Conservation (phyloP, 2,329 filamentous ascomycete species). For the Podosphaera xanthii region DNA sequence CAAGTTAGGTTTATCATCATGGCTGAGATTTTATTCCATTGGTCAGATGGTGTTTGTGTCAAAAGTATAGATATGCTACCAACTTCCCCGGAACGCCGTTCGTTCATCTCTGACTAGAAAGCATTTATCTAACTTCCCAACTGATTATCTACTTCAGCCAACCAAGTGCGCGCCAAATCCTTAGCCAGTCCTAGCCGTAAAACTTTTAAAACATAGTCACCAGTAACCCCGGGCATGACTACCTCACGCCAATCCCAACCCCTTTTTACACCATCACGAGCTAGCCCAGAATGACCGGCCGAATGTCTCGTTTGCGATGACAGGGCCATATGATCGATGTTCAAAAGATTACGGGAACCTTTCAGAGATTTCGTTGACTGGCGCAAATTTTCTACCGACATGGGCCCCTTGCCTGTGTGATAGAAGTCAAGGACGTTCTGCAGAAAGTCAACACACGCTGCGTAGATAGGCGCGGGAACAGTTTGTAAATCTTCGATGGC, state of each 20-base stretch:
- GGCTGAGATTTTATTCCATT: no score
- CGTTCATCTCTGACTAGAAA: background rate
- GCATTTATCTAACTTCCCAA: conserved; percentile 6
- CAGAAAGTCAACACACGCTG: conserved; percentile 58
- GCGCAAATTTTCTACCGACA: conserved; percentile 43
- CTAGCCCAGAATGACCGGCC: conserved; percentile 28
- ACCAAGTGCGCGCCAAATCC: conserved; percentile 49
- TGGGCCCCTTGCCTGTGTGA: conserved; percentile 36
- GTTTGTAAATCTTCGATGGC: conserved; percentile 63
- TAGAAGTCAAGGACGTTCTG: conserved; percentile 49
- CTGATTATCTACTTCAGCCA: conserved; percentile 34
- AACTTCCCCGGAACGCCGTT: background rate
- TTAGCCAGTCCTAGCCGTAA: conserved; percentile 51
- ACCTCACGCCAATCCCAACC: conserved; percentile 52
- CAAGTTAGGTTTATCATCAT: no score
- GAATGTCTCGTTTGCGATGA: conserved; percentile 38
- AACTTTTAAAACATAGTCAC: conserved; percentile 46
- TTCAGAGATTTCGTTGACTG: conserved; percentile 33
- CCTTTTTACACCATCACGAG: conserved; percentile 25
- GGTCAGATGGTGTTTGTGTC: background rate
- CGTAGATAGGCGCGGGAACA: conserved; percentile 47
- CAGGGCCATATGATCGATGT: conserved; percentile 54
- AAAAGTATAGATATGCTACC: background rate
- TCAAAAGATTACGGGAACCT: conserved; percentile 32
- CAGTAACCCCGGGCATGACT: conserved; percentile 32